Conservation (phyloP, 192 early-diverging fungal species). For the Coemansia sp. region DNA sequence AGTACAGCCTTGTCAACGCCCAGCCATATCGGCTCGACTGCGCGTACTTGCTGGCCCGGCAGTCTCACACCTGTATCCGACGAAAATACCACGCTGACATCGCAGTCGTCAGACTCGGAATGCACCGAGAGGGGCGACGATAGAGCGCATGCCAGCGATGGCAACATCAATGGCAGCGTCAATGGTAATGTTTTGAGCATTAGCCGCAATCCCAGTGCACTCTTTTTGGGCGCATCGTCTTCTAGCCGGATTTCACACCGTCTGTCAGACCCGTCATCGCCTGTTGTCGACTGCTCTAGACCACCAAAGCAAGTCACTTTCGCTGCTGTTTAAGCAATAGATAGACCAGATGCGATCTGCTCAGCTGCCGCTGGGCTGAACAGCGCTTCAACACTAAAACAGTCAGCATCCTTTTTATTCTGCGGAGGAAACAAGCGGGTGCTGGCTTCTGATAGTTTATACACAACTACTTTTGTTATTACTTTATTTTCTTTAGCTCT, state of each 20-base stretch:
- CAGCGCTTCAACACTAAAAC: too few relatives aligned
- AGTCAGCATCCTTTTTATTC: too few relatives aligned
- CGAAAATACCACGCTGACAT: constrained; percentile 26
- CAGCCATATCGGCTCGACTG: constrained; percentile 1
- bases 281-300: constrained; percentile 2
- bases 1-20: constrained; percentile 29
- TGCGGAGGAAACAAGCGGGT: too few relatives aligned
- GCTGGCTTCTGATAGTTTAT: too few relatives aligned
- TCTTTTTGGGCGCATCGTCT: constrained; percentile 2
- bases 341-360: background rate
- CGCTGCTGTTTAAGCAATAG: constrained; percentile 17
- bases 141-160: background rate
- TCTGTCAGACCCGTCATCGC: background rate
- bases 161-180: background rate
- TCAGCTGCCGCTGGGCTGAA: too few relatives aligned
- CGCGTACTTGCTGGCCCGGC: constrained; percentile 21
- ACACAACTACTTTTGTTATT: background rate
- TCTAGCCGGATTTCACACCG: background rate
- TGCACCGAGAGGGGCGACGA: constrained; percentile 1
- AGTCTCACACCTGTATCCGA: constrained; percentile 43
- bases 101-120: constrained; percentile 35
- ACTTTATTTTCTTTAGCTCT: background rate
- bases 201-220: constrained; percentile 11
- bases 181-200: constrained; percentile 8
- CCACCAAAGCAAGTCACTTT: constrained; percentile 51